A percentile compares a stretch with the other conserved stretches of the same genome.
These are phyloP conservation scores for Tylopilus plumbeoviolaceoides DNA, from an alignment of 768 basidiomycete species.

Conservation along the genomic window DNA sequence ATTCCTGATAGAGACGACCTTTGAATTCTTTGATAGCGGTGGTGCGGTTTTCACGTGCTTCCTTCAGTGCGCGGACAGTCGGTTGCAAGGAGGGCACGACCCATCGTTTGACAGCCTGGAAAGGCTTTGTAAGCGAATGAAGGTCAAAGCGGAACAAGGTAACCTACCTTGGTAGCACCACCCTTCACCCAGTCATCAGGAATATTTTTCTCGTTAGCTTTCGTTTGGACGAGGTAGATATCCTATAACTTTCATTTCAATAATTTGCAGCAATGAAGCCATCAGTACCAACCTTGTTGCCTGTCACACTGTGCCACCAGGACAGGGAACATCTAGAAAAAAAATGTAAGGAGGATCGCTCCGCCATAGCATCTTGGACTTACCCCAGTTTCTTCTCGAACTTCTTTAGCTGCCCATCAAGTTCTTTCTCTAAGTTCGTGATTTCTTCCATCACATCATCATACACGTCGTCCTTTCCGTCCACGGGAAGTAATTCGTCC, in stretches of 20 bases:
- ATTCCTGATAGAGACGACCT: slow-evolving; percentile 71
- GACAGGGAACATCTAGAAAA: slow-evolving; percentile 43
- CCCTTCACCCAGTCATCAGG: slow-evolving; percentile 84
- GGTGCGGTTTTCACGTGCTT: slow-evolving; percentile 86
- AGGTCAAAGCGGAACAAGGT: not conserved
- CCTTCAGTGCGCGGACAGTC: slow-evolving; percentile 80
- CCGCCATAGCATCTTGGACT: slow-evolving; percentile 2
- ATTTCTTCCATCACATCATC: slow-evolving; percentile 77
- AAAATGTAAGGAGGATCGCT: slow-evolving; percentile 10
- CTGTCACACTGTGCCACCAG: slow-evolving; percentile 76
- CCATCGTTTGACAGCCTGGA: slow-evolving; percentile 71
- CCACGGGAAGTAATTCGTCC: slow-evolving; percentile 71
- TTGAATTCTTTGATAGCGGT: slow-evolving; percentile 82
- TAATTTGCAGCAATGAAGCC: not conserved
- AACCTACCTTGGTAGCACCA: slow-evolving; percentile 69
- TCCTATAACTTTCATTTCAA: slow-evolving; percentile 48
- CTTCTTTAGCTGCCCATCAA: slow-evolving; percentile 64
- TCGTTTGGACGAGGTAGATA: slow-evolving; percentile 83
- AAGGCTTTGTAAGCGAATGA: not conserved
- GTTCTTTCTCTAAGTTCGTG: slow-evolving; percentile 57
- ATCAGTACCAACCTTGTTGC: slow-evolving; percentile 60
- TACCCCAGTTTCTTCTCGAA: slow-evolving; percentile 70
- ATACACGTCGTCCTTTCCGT: slow-evolving; percentile 84
- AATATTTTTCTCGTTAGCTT: slow-evolving; percentile 54
- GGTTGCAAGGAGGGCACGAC: slow-evolving; percentile 66